Conservation (phyloP, 371 early-diverging fungal genomes). For the Zancudomyces culisetae region DNA sequence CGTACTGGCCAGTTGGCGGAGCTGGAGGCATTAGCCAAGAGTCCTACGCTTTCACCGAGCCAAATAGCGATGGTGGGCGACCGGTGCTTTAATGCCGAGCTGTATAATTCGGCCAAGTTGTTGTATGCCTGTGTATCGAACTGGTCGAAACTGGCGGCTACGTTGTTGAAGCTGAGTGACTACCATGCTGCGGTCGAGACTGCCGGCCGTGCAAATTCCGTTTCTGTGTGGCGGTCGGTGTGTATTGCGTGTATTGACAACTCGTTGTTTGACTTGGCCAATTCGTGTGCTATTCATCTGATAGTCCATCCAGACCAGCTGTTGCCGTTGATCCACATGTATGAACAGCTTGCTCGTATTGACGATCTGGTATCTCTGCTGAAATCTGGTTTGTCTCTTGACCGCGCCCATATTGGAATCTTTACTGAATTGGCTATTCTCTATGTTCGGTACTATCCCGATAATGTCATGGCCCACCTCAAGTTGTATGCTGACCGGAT, state of each 20-base stretch:
- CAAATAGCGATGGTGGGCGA: constrained; percentile 86
- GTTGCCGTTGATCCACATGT: constrained; percentile 60
- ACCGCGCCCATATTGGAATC: constrained; percentile 98
- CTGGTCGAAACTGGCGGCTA: constrained; percentile 88
- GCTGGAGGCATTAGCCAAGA: constrained; percentile 75
- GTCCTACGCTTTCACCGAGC: constrained; percentile 87
- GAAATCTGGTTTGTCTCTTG: constrained; percentile 82
- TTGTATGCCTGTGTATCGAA: constrained; percentile 85
- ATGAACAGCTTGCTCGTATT: constrained; percentile 73
- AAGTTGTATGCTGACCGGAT: constrained; percentile 87
- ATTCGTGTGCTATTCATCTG: constrained; percentile 89
- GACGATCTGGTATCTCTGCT: constrained; percentile 75
- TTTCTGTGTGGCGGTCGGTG: constrained; percentile 94
- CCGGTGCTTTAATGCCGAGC: constrained; percentile 74
- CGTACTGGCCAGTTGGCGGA: constrained; percentile 81
- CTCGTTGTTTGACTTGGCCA: constrained; percentile 86
- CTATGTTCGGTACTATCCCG: constrained; percentile 86
- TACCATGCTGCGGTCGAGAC: constrained; percentile 93
- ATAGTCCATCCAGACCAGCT: constrained; percentile 94
- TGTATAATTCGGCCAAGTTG: constrained; percentile 86
- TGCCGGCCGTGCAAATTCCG: constrained; percentile 91
- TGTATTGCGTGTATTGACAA: constrained; percentile 83
- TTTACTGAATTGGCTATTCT: constrained; percentile 92
- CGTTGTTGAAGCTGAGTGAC: constrained; percentile 82
- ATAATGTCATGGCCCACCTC: constrained; percentile 87